phyloP scores from a whole-genome alignment of 176 grass and related monocot species.

The Musa acuminata region DNA sequence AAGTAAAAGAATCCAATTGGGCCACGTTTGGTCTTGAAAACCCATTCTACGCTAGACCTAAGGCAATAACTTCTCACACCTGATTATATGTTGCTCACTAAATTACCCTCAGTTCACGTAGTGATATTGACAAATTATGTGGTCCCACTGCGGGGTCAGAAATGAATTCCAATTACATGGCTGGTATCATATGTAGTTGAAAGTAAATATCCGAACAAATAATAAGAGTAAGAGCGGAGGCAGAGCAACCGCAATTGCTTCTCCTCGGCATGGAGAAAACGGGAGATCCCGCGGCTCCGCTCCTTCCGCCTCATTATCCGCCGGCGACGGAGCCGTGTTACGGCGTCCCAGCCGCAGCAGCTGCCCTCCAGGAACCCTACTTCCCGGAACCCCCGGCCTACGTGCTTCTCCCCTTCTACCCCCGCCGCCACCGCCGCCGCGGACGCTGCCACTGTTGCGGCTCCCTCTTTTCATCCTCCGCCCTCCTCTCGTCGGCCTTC shows the following conservation, averaged over 20 bases:
- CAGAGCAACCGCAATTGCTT: neutral
- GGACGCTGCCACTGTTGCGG: neutral
- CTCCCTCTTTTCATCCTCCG: neutral
- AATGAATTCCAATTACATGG: no score
- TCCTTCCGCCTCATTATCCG: neutral
- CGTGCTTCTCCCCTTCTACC: slow-evolving; percentile 13
- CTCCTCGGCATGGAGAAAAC: neutral
- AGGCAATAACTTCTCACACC: no score
- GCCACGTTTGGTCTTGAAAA: no score
- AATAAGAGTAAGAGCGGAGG: neutral
- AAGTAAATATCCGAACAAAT: no score
- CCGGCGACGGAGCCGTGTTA: neutral
- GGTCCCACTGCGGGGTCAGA: no score
- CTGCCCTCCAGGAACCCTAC: neutral
- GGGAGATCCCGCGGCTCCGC: neutral
- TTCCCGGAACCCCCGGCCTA: slow-evolving; percentile 3
- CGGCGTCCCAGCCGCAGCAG: neutral
- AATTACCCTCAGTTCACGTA: no score
- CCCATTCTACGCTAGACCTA: no score
- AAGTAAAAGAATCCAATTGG: no score
- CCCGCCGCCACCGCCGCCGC: neutral
- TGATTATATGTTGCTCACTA: no score
- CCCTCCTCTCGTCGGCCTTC: neutral
- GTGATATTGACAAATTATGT: no score
- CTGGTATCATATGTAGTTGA: no score